Percentiles rank a stretch among this genome's conserved stretches.
Evolutionary conservation across 306 rosid species (phyloP).

Genomic region (Phaseolus lunatus): DNA sequence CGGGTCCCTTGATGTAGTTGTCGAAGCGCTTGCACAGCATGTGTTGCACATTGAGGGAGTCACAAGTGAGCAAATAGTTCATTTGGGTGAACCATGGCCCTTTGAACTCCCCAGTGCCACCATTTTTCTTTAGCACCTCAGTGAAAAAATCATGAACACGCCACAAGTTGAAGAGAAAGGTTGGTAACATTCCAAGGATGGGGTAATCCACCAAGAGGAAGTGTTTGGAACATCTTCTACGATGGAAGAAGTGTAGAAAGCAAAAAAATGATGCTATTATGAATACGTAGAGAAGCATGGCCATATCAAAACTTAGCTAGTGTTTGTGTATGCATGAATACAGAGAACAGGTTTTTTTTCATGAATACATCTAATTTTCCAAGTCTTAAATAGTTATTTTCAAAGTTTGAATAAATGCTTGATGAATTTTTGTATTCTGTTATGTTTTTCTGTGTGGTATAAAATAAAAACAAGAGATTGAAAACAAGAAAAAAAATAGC

Average conservation of each 20-base stretch:
- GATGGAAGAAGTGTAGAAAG: not conserved
- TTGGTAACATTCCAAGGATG: slow-evolving; percentile 45
- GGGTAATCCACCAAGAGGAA: slow-evolving; percentile 37
- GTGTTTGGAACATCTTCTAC: not conserved
- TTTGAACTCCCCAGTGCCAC: slow-evolving; percentile 21
- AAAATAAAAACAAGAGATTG: too few relatives aligned
- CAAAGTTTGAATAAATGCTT: too few relatives aligned
- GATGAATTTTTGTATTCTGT: too few relatives aligned
- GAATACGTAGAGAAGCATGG: not conserved
- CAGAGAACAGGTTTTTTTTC: too few relatives aligned
- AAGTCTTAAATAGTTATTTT: too few relatives aligned
- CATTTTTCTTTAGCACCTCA: not conserved
- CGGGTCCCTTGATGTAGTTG: slow-evolving; percentile 41
- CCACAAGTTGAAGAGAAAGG: not conserved
- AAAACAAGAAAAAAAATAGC: too few relatives aligned
- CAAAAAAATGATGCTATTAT: not conserved
- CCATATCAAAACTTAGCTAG: not conserved
- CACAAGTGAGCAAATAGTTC: slow-evolving; percentile 37
- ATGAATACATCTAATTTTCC: too few relatives aligned
- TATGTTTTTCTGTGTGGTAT: too few relatives aligned
- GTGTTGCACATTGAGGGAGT: slow-evolving; percentile 44
- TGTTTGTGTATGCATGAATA: not conserved
- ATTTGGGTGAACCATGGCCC: slow-evolving; percentile 47
- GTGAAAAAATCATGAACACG: slow-evolving; percentile 9
- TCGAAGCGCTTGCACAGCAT: slow-evolving; percentile 26